phyloP scores from a whole-genome alignment of 176 grass and related monocot species.

The Hyparrhenia diplandra region DNA sequence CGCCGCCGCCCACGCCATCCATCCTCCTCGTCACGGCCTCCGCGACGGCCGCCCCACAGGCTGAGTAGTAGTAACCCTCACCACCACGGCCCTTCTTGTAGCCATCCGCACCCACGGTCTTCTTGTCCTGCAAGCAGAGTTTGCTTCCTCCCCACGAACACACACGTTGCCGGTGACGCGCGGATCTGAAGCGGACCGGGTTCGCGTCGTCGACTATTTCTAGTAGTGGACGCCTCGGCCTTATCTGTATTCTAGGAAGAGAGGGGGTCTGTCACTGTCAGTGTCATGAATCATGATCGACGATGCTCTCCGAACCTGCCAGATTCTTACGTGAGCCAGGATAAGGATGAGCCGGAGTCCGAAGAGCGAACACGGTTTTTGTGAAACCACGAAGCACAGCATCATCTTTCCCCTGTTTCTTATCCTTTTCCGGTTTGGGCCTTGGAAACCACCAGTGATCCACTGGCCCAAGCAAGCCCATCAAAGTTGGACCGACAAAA shows the following conservation, averaged over 20 bases:
- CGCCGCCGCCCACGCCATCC: conserved; percentile 25
- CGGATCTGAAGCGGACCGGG: not conserved
- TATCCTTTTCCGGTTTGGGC: not conserved
- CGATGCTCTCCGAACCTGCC: not conserved
- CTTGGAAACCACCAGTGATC: not conserved
- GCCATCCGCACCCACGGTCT: conserved; percentile 18
- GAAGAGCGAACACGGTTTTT: conserved; percentile 14
- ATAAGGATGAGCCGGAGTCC: not conserved
- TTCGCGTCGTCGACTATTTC: not conserved
- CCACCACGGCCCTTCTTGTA: conserved; percentile 34
- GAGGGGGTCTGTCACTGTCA: not conserved
- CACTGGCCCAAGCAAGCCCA: not conserved
- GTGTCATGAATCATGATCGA: not conserved
- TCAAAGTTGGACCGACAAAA: not conserved
- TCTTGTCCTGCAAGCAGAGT: conserved; percentile 6
- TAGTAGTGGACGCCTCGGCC: not conserved
- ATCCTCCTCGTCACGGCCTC: conserved; percentile 31
- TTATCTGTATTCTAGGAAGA: not conserved
- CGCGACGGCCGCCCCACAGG: conserved; percentile 15
- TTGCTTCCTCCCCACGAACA: not conserved
- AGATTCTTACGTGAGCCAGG: not conserved
- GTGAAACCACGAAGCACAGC: not conserved
- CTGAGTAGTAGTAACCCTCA: not conserved
- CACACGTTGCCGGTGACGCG: not conserved
- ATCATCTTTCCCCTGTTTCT: too few relatives aligned